Conservation (phyloP, 2,329 filamentous ascomycete genomes). For the Celoporthe dispersa region DNA sequence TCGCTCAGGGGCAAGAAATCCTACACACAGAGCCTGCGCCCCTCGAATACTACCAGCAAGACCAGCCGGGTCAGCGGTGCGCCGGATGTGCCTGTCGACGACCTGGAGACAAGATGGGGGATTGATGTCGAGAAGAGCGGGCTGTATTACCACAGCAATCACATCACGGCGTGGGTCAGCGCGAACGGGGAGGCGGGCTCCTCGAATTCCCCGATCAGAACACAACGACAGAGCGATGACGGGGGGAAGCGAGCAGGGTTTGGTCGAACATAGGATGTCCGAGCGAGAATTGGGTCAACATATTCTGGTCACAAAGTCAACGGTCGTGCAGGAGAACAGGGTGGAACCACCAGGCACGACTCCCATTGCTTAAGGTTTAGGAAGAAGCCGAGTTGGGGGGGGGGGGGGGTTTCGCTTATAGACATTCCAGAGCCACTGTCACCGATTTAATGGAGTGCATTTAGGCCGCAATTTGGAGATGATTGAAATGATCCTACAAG, state of each 20-base stretch:
- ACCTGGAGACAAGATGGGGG: conserved; percentile 20
- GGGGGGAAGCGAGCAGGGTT: not conserved
- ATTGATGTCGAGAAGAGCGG: conserved; percentile 18
- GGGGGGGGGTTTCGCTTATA: not conserved
- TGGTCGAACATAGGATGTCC: not conserved
- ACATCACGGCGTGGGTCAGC: conserved; percentile 28
- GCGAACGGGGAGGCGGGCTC: conserved; percentile 2
- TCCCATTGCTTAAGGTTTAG: no score
- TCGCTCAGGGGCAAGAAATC: conserved; percentile 11
- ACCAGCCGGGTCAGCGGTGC: not conserved
- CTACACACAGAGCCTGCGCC: not conserved
- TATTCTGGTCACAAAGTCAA: conserved; percentile 14
- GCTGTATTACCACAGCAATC: conserved; percentile 19
- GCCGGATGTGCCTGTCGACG: not conserved
- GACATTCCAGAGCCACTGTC: not conserved
- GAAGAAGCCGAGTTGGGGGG: not conserved
- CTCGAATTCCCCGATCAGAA: conserved; percentile 5
- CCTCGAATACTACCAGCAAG: conserved; percentile 10
- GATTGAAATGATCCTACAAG: not conserved
- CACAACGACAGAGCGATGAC: conserved; percentile 4
- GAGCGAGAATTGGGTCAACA: conserved; percentile 5
- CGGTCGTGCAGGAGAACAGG: not conserved
- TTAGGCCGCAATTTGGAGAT: not conserved
- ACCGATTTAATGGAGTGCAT: not conserved
- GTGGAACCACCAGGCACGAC: not conserved